Conservation (phyloP, 805 yeast species). For the Lipomyces orientalis region DNA sequence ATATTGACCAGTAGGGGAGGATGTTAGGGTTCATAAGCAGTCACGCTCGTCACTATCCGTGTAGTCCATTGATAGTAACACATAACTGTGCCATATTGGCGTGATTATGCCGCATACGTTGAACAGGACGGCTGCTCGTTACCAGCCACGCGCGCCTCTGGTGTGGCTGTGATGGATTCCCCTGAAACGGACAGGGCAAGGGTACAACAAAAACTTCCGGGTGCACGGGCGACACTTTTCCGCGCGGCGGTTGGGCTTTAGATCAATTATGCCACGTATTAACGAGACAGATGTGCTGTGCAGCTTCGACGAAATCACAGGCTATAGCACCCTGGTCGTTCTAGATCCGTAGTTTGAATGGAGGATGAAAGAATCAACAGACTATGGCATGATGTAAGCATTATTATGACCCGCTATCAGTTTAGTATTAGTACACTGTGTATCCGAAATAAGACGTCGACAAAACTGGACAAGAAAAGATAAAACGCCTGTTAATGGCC, state of each 20-base stretch:
- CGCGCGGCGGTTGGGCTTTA: too few relatives aligned
- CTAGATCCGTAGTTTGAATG: not conserved
- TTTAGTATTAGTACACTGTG: not conserved
- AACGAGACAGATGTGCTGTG: not conserved
- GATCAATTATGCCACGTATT: too few relatives aligned
- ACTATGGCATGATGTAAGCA: not conserved
- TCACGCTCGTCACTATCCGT: too few relatives aligned
- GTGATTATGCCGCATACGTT: not conserved
- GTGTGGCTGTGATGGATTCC: not conserved
- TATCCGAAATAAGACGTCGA: not conserved
- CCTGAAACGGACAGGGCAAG: not conserved
- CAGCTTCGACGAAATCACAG: too few relatives aligned
- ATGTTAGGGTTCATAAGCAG: conserved; percentile 5
- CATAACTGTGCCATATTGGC: not conserved
- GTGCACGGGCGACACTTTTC: not conserved
- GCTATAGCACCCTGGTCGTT: not conserved
- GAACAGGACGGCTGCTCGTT: not conserved
- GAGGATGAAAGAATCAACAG: not conserved
- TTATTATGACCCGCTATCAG: not conserved
- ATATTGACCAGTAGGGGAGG: not conserved
- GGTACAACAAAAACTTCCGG: not conserved
- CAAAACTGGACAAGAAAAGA: not conserved
- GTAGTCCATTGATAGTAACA: not conserved
- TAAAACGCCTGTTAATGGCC: not conserved
- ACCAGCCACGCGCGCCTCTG: not conserved